phyloP scores from a whole-genome alignment of 805 yeast genomes.

The Candida ortonii region DNA sequence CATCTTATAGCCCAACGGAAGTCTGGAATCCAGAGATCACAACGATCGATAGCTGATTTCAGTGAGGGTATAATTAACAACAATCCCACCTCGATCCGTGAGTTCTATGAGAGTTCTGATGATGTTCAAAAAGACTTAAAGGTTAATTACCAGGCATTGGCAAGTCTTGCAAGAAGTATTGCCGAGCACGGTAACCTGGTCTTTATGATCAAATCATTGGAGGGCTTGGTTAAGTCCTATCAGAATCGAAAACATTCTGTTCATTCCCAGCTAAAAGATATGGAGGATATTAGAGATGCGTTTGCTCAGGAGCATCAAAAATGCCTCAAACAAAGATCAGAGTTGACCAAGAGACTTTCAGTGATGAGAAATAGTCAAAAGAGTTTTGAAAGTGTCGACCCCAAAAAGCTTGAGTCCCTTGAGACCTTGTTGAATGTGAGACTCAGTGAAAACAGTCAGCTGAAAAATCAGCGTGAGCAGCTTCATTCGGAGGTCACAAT shows the following conservation, averaged over 20 bases:
- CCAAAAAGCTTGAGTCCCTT: constrained; percentile 8
- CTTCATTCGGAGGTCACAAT: neutral
- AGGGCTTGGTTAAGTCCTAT: constrained; percentile 29
- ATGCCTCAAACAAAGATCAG: constrained; percentile 22
- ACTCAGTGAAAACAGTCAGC: neutral
- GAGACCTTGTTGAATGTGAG: constrained; percentile 2
- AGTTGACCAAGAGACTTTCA: constrained; percentile 17
- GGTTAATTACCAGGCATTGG: constrained; percentile 32
- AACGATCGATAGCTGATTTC: constrained; percentile 27
- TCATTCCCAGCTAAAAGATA: constrained; percentile 20
- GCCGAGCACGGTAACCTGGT: constrained; percentile 30
- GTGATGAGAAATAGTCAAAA: constrained; percentile 12
- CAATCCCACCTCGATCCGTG: constrained; percentile 32
- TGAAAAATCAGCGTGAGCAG: constrained; percentile 2
- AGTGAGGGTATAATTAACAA: constrained; percentile 29
- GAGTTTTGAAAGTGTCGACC: constrained; percentile 11
- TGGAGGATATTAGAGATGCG: constrained; percentile 24
- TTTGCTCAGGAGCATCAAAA: constrained; percentile 24
- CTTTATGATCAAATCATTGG: constrained; percentile 27
- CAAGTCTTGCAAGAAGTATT: constrained; percentile 29
- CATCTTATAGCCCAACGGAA: constrained; percentile 31
- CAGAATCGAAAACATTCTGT: constrained; percentile 22
- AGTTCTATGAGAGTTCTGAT: constrained; percentile 28
- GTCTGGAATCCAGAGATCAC: constrained; percentile 26
- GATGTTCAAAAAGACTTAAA: constrained; percentile 25